phyloP scores from a whole-genome alignment of 176 grass and related monocot genomes.

The Microstegium vimineum region DNA sequence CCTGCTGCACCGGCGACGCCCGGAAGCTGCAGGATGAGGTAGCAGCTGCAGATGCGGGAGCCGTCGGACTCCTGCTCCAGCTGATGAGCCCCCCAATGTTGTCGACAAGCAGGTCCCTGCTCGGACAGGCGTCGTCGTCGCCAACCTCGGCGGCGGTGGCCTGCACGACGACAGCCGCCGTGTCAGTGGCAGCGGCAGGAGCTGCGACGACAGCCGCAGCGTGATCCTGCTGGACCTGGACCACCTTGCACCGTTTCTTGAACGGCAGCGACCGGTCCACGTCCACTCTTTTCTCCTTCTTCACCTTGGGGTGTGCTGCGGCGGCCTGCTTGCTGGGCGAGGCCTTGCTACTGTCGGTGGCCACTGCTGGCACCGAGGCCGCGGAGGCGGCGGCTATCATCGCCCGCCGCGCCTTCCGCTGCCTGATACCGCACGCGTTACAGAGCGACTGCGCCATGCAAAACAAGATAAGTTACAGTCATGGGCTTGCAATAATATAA shows the following conservation, averaged over 20 bases:
- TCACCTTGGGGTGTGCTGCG: slow-evolving; percentile 27
- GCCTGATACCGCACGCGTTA: slow-evolving; percentile 95
- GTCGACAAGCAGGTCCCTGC: slow-evolving; percentile 42
- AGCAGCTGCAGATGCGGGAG: not conserved
- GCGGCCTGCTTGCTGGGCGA: not conserved
- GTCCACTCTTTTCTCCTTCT: slow-evolving; percentile 65
- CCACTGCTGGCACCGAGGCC: not conserved
- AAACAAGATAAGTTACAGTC: not conserved
- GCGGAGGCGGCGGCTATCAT: slow-evolving; percentile 43
- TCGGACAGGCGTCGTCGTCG: not conserved
- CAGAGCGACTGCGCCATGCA: slow-evolving; percentile 92
- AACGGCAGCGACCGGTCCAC: slow-evolving; percentile 78
- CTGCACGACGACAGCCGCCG: no score
- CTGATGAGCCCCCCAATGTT: slow-evolving; percentile 40
- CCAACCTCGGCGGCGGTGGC: not conserved
- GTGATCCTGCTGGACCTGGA: slow-evolving; percentile 36
- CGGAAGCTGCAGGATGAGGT: slow-evolving; percentile 33
- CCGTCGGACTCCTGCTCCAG: slow-evolving; percentile 41
- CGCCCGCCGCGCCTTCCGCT: slow-evolving; percentile 86
- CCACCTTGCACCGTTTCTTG: slow-evolving; percentile 92
- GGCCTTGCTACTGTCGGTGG: slow-evolving; percentile 3
- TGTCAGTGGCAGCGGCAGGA: no score
- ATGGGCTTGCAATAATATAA: not conserved
- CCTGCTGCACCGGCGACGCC: slow-evolving; percentile 55
- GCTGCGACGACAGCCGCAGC: not conserved